Evolutionary conservation across 1,284 basidiomycete genomes (phyloP).

Genomic region (Pseudomicrostroma phylloplanum): DNA sequence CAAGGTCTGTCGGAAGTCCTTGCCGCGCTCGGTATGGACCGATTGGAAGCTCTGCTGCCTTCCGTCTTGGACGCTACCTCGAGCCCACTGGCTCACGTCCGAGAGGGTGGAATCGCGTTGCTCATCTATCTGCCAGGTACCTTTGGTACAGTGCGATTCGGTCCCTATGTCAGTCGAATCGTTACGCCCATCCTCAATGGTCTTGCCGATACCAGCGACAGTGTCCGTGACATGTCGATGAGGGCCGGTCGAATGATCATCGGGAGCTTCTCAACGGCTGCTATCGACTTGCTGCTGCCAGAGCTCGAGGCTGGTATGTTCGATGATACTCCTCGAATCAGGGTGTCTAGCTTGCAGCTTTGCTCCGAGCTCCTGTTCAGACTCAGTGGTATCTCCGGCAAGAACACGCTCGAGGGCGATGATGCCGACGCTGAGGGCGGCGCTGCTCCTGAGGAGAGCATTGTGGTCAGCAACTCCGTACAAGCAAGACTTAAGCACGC

Average conservation of each 20-base stretch:
- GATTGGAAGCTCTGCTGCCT: constrained; percentile 86
- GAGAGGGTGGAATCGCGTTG: constrained; percentile 97
- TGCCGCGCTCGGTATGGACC: constrained; percentile 91
- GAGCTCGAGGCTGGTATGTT: constrained; percentile 94
- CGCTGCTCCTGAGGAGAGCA: constrained; percentile 62
- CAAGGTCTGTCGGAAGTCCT: constrained; percentile 95
- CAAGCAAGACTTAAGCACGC: constrained; percentile 78
- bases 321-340: constrained; percentile 87
- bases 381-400: constrained; percentile 92
- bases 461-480: constrained; percentile 55
- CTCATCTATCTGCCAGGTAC: constrained; percentile 94
- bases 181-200: constrained; percentile 88
- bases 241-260: constrained; percentile 98
- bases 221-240: constrained; percentile 87
- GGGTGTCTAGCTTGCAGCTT: constrained; percentile 83
- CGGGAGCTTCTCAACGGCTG: constrained; percentile 83
- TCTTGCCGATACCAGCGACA: constrained; percentile 87
- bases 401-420: constrained; percentile 61
- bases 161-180: constrained; percentile 89
- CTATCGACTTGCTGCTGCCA: constrained; percentile 87
- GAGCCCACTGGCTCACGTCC: constrained; percentile 80
- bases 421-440: constrained; percentile 51
- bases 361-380: constrained; percentile 95
- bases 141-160: constrained; percentile 82
- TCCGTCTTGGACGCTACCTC: constrained; percentile 79